Base-by-base conservation (phyloP, 495 filamentous ascomycete genomes). In the Chaetomium fimeti region DNA sequence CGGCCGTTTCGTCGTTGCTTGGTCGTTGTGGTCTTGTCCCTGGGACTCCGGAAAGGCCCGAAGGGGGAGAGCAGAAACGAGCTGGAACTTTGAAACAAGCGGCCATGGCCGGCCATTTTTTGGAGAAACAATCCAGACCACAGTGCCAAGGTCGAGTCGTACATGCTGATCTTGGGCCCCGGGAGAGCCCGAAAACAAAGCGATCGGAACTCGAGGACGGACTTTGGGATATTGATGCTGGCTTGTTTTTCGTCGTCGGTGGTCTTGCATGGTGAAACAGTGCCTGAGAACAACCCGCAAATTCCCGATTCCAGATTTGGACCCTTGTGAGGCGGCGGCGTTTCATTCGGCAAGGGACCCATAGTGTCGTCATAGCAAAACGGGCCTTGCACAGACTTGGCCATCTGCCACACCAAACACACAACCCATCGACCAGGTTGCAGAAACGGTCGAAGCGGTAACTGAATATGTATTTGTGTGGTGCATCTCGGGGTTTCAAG, bases 321-420 rank as follows among this genome's bases (percentile, higher is more conserved):
- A 16, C 53, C 53, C 18, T 22, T 5, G 18, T 11, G 1, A 36
- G 7, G 12, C 8, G 8, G 12, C 32, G 32, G 6, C 3, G 32
- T 11, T 36, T 5, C 1, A 5, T 36, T 36, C 32, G 32, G 2
- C 25, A 18, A 47, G 25, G 3, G 42, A 28, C 27, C 25, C 24
- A 24, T 15, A 48, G 25, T 61, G 59, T 43, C 59, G 59, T n/a
- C 59, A 53, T 54, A 20, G 59, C 15, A 32, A 61, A 53, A 54
- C 27, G 24, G 48, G 48, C 27, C 48, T 52, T 2, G 1, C 27
- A 24, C 43, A 24, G 6, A 7, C 24, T 58, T 45, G 57, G 36
- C 51, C 16, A 25, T 36, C 22, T 36, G 27, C 13, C 27, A 20
- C 6, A 54, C 12, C 32, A 36, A 36, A 32, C n/a, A n/a, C n/a